Evolutionary conservation across 805 yeast species (phyloP), one percentile per base, ranked within the genome.

Genomic region (Komagataella mondaviorum): DNA sequence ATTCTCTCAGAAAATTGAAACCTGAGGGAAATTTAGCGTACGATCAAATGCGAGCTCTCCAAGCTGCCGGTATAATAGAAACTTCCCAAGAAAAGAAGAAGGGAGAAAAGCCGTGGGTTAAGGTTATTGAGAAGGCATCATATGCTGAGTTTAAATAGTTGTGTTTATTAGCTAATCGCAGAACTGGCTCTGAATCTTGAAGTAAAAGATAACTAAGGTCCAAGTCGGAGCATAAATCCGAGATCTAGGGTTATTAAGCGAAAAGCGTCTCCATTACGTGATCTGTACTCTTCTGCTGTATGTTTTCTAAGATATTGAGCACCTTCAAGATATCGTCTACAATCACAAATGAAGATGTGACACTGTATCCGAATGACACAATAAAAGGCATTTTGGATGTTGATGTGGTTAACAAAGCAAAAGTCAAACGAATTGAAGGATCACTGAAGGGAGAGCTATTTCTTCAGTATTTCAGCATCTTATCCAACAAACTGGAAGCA

Each of bases 121-220:
- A 85, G 72, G 68, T 85, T 55, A 85, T 95, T 30, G 96, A 91
- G 66, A 91, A 90, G 69, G 88, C 95, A 95, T 77, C 90, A 39
- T 87, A 85, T 70, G 91, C 91, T 71, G 95, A 91, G 68, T 87
- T 86, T 62, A 83, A 83, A 68, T 83, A 71, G 39, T 49, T 5
- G 14, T 18, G n/a, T 46, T 46, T 20, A 46, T 46, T 46, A 17
- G 23, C 22, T 24, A 23, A 4, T 46, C 17, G 48, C 12, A n/a
- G 7, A 24, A 6, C 22, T n/a, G 39, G 22, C 23, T 20, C n/a
- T 46, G 22, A 18, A 20, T 20, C 20, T 20, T 3, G 20, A 20
- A 20, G 20, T 20, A 20, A 20, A 20, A 20, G 3, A 3, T 20
- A 20, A 20, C 20, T 4, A 20, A 20, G 20, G 20, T 2, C 20